Evolutionary conservation across 2,329 filamentous ascomycete genomes (phyloP).

Genomic region (Parasarocladium wereldwijsianum): DNA sequence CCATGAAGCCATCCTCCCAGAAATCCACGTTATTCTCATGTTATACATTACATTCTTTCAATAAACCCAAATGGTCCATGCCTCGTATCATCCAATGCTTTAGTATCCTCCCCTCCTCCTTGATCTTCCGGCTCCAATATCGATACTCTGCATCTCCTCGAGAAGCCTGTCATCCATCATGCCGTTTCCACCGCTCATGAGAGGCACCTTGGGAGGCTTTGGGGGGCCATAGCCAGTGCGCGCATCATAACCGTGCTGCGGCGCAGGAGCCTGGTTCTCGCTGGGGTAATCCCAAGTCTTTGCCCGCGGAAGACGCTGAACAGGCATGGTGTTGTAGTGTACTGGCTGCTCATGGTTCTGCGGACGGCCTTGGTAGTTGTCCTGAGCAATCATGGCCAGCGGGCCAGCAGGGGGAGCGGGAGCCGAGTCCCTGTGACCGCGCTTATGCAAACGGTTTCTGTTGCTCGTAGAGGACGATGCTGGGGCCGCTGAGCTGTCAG

Average conservation of each 20-base stretch:
- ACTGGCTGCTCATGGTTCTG: too few species aligned
- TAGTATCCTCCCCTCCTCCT: constrained; percentile 32
- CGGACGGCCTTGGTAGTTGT: constrained; percentile 33
- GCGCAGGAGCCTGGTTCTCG: constrained; percentile 36
- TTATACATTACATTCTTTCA: constrained; percentile 4
- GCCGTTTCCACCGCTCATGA: constrained; percentile 32
- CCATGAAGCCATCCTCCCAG: too few species aligned
- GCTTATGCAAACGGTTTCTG: constrained; percentile 53
- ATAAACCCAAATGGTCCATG: too few species aligned
- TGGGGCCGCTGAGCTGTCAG: constrained; percentile 14
- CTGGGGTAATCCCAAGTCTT: constrained; percentile 37
- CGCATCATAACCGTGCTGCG: constrained; percentile 18
- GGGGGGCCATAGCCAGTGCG: constrained; percentile 30
- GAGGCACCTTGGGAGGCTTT: constrained; percentile 56
- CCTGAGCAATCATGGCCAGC: constrained; percentile 35
- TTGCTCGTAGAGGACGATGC: constrained; percentile 20
- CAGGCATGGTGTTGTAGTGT: constrained; percentile 14
- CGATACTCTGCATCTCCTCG: constrained; percentile 56
- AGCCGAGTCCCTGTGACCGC: constrained; percentile 30
- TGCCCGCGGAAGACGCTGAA: constrained; percentile 25
- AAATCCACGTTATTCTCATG: too few species aligned
- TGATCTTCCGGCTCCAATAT: constrained; percentile 46
- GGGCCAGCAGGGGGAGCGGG: constrained; percentile 26
- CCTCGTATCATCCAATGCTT: constrained; percentile 7
- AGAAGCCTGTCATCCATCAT: constrained; percentile 38